Evolutionary conservation across 768 basidiomycete species (phyloP).

Genomic region (Mycena metata): DNA sequence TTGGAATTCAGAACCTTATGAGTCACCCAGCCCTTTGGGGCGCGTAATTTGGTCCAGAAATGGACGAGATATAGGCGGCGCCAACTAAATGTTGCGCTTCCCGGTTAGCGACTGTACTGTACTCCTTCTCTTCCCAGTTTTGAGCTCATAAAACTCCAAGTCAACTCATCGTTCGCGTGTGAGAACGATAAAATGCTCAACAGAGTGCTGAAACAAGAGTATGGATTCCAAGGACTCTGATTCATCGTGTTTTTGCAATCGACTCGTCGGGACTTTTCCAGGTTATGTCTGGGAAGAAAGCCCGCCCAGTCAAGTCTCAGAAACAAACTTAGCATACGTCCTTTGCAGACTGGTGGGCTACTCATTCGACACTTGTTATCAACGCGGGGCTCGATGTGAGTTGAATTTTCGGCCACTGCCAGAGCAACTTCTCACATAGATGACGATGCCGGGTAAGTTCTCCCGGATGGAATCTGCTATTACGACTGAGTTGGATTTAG

Average conservation of each 20-base stretch:
- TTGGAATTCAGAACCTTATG: no score
- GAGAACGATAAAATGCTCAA: conserved; percentile 73
- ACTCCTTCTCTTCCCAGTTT: no score
- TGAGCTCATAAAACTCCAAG: conserved; percentile 32
- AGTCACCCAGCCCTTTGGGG: no score
- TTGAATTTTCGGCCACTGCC: background rate
- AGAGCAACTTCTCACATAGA: conserved; percentile 50
- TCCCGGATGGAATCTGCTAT: no score
- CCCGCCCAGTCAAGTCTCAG: background rate
- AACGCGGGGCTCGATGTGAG: conserved; percentile 74
- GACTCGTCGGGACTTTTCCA: conserved; percentile 38
- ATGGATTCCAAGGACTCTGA: conserved; percentile 68
- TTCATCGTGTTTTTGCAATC: background rate
- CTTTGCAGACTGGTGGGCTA: conserved; percentile 73
- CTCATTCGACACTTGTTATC: conserved; percentile 67
- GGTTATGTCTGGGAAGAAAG: conserved; percentile 62
- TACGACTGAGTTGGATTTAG: conserved; percentile 33
- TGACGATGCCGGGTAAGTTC: conserved; percentile 77
- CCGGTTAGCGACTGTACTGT: no score
- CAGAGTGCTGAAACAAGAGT: conserved; percentile 73
- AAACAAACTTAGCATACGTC: background rate
- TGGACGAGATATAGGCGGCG: no score
- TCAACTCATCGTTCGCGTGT: conserved; percentile 74
- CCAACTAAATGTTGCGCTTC: no score
- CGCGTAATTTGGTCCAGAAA: no score